A percentile compares a stretch with the other conserved stretches of the same genome.
These are phyloP conservation scores for Panellus pusillus DNA, from an alignment of 768 basidiomycete species.

Conservation along the genomic window DNA sequence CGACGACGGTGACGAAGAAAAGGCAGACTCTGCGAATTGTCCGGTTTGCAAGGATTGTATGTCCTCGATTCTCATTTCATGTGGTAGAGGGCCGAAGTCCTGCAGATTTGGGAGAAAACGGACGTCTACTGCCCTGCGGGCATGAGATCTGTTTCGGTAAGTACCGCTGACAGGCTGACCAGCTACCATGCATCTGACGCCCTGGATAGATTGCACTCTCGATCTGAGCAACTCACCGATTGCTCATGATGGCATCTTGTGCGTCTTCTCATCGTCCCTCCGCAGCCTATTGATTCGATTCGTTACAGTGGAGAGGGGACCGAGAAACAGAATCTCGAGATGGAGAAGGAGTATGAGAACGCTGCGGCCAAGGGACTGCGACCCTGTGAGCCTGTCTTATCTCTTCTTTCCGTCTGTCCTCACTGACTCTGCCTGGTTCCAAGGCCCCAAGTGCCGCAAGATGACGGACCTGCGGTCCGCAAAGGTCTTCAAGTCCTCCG, in stretches of 20 bases:
- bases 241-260: slow-evolving; percentile 63
- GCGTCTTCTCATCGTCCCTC: slow-evolving; percentile 21
- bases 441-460: slow-evolving; percentile 69
- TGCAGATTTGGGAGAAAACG: slow-evolving; percentile 49
- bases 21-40: slow-evolving; percentile 49
- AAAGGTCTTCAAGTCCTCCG: slow-evolving; percentile 58
- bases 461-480: slow-evolving; percentile 54
- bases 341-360: slow-evolving; percentile 56
- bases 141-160: slow-evolving; percentile 66
- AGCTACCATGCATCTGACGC: not conserved
- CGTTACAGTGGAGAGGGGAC: slow-evolving; percentile 48
- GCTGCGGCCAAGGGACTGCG: slow-evolving; percentile 58
- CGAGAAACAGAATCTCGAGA: slow-evolving; percentile 54
- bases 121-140: slow-evolving; percentile 62
- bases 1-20: slow-evolving; percentile 48
- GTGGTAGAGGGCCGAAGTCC: not conserved
- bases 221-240: slow-evolving; percentile 53
- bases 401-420: not conserved
- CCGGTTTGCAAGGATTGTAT: slow-evolving; percentile 67
- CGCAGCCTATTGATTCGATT: not conserved
- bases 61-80: not conserved
- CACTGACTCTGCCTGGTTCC: not conserved
- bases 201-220: slow-evolving; percentile 50
- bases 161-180: slow-evolving; percentile 12
- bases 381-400: slow-evolving; percentile 45